These are phyloP conservation scores for Lactarius psammicola DNA, from an alignment of 768 basidiomycete genomes.

Conservation along the genomic window DNA sequence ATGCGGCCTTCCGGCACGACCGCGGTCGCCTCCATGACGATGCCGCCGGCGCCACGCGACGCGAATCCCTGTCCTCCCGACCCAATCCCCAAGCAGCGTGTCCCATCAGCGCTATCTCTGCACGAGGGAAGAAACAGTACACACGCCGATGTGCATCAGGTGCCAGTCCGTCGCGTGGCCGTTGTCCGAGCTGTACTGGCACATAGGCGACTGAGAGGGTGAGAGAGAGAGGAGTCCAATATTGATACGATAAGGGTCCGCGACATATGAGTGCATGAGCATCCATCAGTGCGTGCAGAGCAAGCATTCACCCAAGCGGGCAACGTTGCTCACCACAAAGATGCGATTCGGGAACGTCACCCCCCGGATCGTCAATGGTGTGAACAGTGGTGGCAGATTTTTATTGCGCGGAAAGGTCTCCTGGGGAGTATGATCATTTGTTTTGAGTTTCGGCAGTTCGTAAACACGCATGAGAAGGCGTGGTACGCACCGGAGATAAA, in stretches of 20 bases:
- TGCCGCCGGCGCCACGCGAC: conserved; percentile 65
- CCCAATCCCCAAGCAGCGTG: not conserved
- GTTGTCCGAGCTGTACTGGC: conserved; percentile 72
- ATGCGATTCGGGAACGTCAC: conserved; percentile 73
- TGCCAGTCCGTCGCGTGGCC: conserved; percentile 85
- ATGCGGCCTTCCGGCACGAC: conserved; percentile 76
- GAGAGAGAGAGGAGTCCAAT: not conserved
- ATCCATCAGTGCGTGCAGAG: not conserved
- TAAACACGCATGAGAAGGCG: not conserved
- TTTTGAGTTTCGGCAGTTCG: not conserved
- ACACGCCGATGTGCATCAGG: conserved; percentile 69
- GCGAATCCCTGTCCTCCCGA: conserved; percentile 50
- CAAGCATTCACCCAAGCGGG: not conserved
- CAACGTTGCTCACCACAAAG: conserved; percentile 50
- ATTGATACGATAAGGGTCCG: not conserved
- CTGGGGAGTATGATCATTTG: conserved; percentile 26
- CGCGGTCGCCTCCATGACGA: conserved; percentile 73
- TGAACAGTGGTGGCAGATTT: conserved; percentile 57
- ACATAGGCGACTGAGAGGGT: conserved; percentile 65
- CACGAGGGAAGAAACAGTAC: conserved; percentile 12
- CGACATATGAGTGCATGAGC: not conserved
- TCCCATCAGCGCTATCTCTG: not conserved
- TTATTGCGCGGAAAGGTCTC: conserved; percentile 48
- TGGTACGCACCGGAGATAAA: conserved; percentile 34
- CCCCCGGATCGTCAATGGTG: conserved; percentile 59